phyloP scores from a whole-genome alignment of 768 basidiomycete genomes.

The Auricularia heimuer region DNA sequence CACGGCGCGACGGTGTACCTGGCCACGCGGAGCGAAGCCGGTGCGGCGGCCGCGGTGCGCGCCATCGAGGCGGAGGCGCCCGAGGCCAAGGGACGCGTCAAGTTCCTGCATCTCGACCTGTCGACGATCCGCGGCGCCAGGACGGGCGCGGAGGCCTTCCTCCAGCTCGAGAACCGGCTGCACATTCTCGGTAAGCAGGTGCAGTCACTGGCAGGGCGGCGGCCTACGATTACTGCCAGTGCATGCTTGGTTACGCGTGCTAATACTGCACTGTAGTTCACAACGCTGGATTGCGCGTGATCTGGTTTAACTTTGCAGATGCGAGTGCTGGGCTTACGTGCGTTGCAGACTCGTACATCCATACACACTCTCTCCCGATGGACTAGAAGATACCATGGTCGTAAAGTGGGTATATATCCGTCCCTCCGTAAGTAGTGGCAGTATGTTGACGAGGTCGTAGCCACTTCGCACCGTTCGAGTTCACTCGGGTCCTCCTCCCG shows the following conservation, averaged over 20 bases:
- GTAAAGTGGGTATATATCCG: slow-evolving; percentile 5
- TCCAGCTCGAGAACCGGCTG: not conserved
- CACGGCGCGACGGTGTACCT: slow-evolving; percentile 36
- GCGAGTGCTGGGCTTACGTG: slow-evolving; percentile 20
- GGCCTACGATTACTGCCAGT: not conserved
- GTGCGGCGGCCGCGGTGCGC: not conserved
- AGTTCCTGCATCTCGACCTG: not conserved
- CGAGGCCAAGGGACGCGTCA: not conserved
- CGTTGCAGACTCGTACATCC: slow-evolving; percentile 4
- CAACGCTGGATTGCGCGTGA: slow-evolving; percentile 2
- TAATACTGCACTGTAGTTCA: slow-evolving; percentile 14
- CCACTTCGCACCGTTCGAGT: not conserved
- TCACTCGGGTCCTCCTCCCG: not conserved
- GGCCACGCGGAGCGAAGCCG: not conserved
- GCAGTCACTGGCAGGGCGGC: too few relatives aligned
- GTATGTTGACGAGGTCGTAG: not conserved
- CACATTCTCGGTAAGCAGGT: not conserved
- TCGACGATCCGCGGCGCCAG: not conserved
- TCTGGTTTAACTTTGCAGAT: slow-evolving; percentile 12
- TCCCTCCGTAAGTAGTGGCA: not conserved
- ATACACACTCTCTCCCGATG: slow-evolving; percentile 9
- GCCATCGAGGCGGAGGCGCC: not conserved
- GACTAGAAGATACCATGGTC: slow-evolving; percentile 3
- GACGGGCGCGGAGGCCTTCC: not conserved
- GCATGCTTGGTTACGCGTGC: slow-evolving; percentile 9